These are phyloP conservation scores for Coriolopsis trogii DNA, from an alignment of 1,284 basidiomycete genomes.

Conservation along the genomic window DNA sequence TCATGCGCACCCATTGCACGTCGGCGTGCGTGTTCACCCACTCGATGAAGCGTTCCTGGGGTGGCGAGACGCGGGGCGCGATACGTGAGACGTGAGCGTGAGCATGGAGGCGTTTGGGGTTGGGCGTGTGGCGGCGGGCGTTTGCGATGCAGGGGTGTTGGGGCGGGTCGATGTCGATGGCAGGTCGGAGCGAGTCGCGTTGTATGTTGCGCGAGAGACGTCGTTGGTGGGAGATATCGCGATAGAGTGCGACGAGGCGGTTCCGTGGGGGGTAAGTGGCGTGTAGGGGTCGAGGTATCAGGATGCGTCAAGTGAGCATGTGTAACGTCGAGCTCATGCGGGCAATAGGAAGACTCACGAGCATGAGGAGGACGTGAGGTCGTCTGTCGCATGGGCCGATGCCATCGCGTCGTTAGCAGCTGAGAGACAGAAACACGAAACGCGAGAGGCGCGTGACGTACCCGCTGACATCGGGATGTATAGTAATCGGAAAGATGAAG, in stretches of 20 bases:
- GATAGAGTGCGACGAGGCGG: no score
- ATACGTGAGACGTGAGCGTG: neutral
- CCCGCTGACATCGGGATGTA: constrained; percentile 76
- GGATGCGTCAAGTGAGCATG: no score
- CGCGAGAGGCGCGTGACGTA: constrained; percentile 31
- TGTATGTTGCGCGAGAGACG: no score
- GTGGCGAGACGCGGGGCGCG: neutral
- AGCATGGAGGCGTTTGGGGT: neutral
- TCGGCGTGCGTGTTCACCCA: constrained; percentile 77
- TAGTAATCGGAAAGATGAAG: constrained; percentile 77
- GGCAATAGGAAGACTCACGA: constrained; percentile 44
- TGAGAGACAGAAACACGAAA: neutral
- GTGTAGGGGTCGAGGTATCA: no score
- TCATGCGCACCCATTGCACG: constrained; percentile 76
- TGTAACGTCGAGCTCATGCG: neutral
- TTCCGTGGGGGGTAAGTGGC: no score
- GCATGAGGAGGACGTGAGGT: constrained; percentile 71
- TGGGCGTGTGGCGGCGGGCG: neutral
- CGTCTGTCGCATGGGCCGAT: constrained; percentile 31
- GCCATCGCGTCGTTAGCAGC: neutral
- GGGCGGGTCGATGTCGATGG: neutral
- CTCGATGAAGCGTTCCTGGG: constrained; percentile 73
- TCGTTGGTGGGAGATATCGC: no score
- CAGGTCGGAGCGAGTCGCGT: no score
- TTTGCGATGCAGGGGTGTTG: neutral